These are phyloP conservation scores for Carex sylvatica DNA, from an alignment of 202 grass and related monocot species.

Conservation along the genomic window DNA sequence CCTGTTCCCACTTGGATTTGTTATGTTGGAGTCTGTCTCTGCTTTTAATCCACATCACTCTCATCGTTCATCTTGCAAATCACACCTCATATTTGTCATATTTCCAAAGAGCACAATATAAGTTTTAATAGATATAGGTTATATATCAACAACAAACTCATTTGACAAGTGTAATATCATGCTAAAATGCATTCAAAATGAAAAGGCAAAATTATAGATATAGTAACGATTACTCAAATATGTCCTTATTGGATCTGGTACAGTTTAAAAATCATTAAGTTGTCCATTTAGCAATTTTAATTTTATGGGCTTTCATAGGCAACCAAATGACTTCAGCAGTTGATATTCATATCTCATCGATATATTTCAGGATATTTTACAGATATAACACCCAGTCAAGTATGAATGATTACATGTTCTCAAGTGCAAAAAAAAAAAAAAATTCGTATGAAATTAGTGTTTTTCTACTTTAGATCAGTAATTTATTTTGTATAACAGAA, in stretches of 20 bases:
- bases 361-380: not conserved
- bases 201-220: no score
- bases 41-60: slow-evolving; percentile 1
- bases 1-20: slow-evolving; percentile 15
- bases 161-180: not conserved
- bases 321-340: not conserved
- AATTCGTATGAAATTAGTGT: not conserved
- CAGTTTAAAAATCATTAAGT: not conserved
- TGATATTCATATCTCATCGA: not conserved
- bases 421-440: not conserved
- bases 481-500: not conserved
- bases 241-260: not conserved
- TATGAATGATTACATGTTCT: not conserved
- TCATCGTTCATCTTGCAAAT: not conserved
- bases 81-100: not conserved
- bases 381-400: not conserved
- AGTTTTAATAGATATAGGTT: not conserved
- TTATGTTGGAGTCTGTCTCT: slow-evolving; percentile 18
- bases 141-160: not conserved
- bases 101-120: not conserved
- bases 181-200: not conserved
- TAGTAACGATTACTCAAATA: not conserved
- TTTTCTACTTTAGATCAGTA: not conserved
- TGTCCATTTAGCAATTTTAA: not conserved
- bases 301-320: not conserved